These are phyloP conservation scores for Tolypocladium tundrense DNA, from an alignment of 2,329 filamentous ascomycete genomes.

Conservation along the genomic window DNA sequence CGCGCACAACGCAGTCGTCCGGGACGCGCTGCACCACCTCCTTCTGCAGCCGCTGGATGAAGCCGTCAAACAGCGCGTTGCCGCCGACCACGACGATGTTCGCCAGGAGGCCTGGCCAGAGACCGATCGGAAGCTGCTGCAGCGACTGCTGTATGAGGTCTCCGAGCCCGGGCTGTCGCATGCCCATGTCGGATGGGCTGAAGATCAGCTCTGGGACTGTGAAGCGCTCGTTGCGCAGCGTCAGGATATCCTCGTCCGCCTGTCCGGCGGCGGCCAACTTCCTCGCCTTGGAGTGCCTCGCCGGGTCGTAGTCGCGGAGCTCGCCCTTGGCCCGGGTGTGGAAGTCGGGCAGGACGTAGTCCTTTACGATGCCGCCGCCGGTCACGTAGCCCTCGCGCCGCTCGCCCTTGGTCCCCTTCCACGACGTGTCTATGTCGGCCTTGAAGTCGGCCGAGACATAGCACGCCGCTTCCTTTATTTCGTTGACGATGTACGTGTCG, in stretches of 20 bases:
- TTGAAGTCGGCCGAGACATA: constrained; percentile 73
- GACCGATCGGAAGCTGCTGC: constrained; percentile 61
- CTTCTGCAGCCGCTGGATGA: constrained; percentile 66
- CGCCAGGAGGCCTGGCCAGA: constrained; percentile 74
- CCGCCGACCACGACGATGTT: constrained; percentile 88
- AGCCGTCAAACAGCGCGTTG: constrained; percentile 68
- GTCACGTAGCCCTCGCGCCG: constrained; percentile 36
- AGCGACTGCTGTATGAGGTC: constrained; percentile 77
- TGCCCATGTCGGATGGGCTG: constrained; percentile 72
- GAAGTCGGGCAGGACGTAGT: constrained; percentile 86
- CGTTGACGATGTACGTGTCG: constrained; percentile 86
- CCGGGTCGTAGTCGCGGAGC: constrained; percentile 67
- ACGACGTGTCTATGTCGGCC: constrained; percentile 67
- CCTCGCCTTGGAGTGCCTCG: constrained; percentile 41
- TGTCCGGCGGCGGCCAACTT: constrained; percentile 33
- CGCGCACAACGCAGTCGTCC: constrained; percentile 67
- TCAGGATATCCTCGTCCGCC: constrained; percentile 64
- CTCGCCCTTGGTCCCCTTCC: constrained; percentile 64
- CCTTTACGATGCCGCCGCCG: constrained; percentile 60
- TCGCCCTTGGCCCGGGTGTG: constrained; percentile 52
- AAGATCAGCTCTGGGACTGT: constrained; percentile 84
- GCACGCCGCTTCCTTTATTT: constrained; percentile 86
- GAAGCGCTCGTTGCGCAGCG: constrained; percentile 87
- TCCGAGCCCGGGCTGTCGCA: constrained; percentile 72
- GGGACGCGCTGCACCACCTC: constrained; percentile 65